Percentiles rank a stretch among this genome's conserved stretches.
Evolutionary conservation across 257 asterid genomes (phyloP).

Genomic region (Solanum sitiens): DNA sequence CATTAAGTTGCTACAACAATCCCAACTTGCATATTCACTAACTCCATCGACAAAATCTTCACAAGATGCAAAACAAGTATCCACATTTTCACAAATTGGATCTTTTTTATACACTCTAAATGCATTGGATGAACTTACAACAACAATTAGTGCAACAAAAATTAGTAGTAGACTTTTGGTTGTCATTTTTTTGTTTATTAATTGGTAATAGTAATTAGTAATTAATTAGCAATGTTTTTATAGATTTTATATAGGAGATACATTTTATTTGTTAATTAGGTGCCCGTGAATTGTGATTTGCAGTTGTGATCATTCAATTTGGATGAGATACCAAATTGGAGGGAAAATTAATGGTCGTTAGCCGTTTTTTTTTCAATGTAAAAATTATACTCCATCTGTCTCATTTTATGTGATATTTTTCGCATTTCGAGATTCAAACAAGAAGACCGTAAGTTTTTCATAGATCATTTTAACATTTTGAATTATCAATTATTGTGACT

Average conservation of each 20-base stretch:
- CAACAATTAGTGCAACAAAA: not conserved
- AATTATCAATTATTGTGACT: too few relatives aligned
- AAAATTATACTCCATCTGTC: too few relatives aligned
- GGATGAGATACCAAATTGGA: not conserved
- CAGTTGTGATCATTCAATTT: not conserved
- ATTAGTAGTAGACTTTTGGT: not conserved
- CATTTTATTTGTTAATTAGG: not conserved
- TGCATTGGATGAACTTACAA: not conserved
- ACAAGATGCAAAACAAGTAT: not conserved
- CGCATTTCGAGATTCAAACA: too few relatives aligned
- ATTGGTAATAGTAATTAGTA: not conserved
- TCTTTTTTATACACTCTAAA: not conserved
- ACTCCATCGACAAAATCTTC: not conserved
- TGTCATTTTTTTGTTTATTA: not conserved
- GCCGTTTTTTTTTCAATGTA: too few relatives aligned
- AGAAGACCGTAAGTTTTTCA: too few relatives aligned
- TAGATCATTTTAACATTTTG: too few relatives aligned
- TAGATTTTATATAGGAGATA: not conserved
- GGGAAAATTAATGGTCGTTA: not conserved
- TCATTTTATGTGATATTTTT: too few relatives aligned
- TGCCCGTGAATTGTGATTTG: not conserved
- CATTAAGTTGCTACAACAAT: not conserved
- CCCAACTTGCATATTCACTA: too few relatives aligned
- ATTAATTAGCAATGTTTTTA: not conserved
- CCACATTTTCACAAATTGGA: not conserved